Evolutionary conservation across 2,329 filamentous ascomycete species (phyloP), one percentile per base, ranked within the genome.

Genomic region (Penicillium verrucosum): DNA sequence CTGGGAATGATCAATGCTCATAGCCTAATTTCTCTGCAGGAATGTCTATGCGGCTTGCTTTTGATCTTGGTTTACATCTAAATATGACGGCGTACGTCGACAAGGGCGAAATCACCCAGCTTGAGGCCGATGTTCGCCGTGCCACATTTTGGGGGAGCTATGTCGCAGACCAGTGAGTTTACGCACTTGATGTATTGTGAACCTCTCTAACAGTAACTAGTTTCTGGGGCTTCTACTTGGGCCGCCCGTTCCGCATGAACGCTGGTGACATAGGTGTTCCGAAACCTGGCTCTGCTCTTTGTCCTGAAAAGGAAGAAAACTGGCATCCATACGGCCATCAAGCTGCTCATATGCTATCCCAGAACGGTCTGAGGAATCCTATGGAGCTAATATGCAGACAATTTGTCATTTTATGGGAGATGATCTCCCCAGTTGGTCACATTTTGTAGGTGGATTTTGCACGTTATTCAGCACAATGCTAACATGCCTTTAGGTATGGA

Each of bases 21-120:
- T 42, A 14, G 16, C 1, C 41, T 59, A n/a, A 36, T 36, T 8
- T 0, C 2, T 32, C 14, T 16, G 12, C 16, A 74, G 74, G 75
- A 18, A 78, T 78, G 77, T 75, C 76, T 1, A 77, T 77, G 70
- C 68, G 77, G 42, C 69, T 79, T 38, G 71, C 75, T n/a, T 76
- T 78, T 41, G 75, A 79, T 51, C 70, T 80, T 38, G 77, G 75
- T 3, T 56, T 78, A 16, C 76, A 78, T 51, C 48, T 77, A 18
- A 74, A 77, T 53, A 75, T 75, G 64, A 70, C 68, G 1, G 57
- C 68, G 0, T 78, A 79, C 53, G 70, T 79, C 4, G 65, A 69
- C 12, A 70, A 70, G 45, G 76, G 75, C 3, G 67, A 73, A 16
- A 73, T 79, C 43, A 76, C 69, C 27, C 56, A 65, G 0, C 64